phyloP scores from a whole-genome alignment of 2,329 filamentous ascomycete species.

The Westerdykella sp. region DNA sequence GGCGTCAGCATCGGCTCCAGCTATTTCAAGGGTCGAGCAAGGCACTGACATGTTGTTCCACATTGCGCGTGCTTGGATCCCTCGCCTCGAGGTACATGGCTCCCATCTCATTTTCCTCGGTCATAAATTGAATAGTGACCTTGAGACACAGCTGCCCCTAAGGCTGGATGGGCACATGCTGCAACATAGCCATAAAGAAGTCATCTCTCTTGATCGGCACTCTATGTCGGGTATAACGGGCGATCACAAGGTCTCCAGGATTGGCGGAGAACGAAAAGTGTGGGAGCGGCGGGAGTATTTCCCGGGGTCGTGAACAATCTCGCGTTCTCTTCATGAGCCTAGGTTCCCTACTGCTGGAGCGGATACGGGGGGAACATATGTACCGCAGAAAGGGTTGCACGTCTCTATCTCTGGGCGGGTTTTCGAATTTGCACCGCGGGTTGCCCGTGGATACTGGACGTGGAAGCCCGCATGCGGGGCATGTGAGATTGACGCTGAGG shows the following conservation, averaged over 20 bases:
- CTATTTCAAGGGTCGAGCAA: background rate
- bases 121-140: conserved; percentile 5
- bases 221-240: conserved; percentile 4
- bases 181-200: conserved; percentile 3
- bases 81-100: conserved; percentile 8
- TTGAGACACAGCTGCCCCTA: conserved; percentile 7
- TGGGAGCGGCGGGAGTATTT: conserved; percentile 4
- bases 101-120: conserved; percentile 4
- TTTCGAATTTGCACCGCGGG: conserved; percentile 3
- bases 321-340: conserved; percentile 3
- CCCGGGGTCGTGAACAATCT: conserved; percentile 5
- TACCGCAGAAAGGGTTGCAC: conserved; percentile 7
- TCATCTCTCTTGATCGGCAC: conserved; percentile 6
- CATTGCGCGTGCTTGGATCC: conserved; percentile 4
- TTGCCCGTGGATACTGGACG: conserved; percentile 6
- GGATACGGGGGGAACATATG: background rate
- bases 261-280: conserved; percentile 7
- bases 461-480: conserved; percentile 7
- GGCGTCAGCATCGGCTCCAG: conserved; percentile 3
- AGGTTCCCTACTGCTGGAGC: background rate
- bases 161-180: conserved; percentile 6
- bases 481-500: conserved; percentile 2
- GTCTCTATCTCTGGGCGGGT: conserved; percentile 5
- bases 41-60: conserved; percentile 4
- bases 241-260: conserved; percentile 7